Evolutionary conservation across 345 rosid genomes (phyloP), one percentile per base, ranked within the genome.

Genomic region (Ceriops zippeliana): DNA sequence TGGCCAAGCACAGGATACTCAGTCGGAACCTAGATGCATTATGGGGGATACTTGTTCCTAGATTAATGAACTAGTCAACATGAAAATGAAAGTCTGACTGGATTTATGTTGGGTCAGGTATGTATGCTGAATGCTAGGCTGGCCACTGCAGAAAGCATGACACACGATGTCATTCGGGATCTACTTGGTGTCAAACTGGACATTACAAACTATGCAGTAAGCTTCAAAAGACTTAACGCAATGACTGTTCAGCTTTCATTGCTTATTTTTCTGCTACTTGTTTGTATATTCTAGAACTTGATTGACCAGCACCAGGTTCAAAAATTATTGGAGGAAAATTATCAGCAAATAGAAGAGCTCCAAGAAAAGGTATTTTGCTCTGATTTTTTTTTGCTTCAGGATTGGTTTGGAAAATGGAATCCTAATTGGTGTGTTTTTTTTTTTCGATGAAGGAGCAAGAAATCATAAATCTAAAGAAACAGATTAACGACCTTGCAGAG

Each of bases 71-170:
- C 7, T 24, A 24, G 28, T 56, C 17, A 10, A 56, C 6, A 15
- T 56, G 6, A 16, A 26, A 27, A 59, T 11, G 60, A 70, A 42
- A 38, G 66, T 70, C 61, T 73, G 61, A 71, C 69, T 52, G 13
- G 51, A 30, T 62, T 67, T 71, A 49, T 63, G 52, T 59, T 72
- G 76, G 49, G 75, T 73, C 87, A 90, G 98, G 81, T 86, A 64
- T 89, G 89, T 63, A 73, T 78, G 82, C 84, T 93, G 71, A 89
- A 81, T 49, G 79, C 97, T 16, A 85, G 97, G 72, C 78, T 93
- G 69, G 98, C 96, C 66, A 90, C 96, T 60, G 92, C 92, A 60
- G 98, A 93, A 80, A 93, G 88, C 91, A 93, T 89, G 98, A 90
- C 98, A 28, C 96, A 90, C 72, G 97, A 93, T 74, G 89, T 93